Evolutionary conservation across 305 asterid species (phyloP).

Genomic region (Rubia occidens): DNA sequence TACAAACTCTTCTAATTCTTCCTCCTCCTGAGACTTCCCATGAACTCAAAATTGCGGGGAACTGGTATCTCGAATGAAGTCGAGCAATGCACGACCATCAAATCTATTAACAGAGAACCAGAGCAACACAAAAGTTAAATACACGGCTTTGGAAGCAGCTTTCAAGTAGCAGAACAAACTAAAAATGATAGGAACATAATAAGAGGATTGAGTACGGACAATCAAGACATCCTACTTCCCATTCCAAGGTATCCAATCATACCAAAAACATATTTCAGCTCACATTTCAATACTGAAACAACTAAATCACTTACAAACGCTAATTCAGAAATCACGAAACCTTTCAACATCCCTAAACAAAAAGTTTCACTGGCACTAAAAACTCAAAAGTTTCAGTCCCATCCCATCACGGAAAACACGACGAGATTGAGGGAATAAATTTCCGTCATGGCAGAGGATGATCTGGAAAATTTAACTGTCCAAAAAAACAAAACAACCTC

Average conservation of each 20-base stretch:
- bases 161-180: constrained; percentile 7
- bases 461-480: too few relatives aligned
- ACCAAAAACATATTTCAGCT: constrained; percentile 18
- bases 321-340: neutral
- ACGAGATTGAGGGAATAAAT: too few relatives aligned
- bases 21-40: constrained; percentile 87
- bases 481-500: too few relatives aligned
- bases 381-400: too few relatives aligned
- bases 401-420: too few relatives aligned
- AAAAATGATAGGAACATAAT: neutral
- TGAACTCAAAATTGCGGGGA: constrained; percentile 47
- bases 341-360: neutral
- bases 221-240: constrained; percentile 68
- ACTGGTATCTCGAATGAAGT: constrained; percentile 77
- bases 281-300: neutral
- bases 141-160: neutral
- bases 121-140: constrained; percentile 10
- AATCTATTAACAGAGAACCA: constrained; percentile 45
- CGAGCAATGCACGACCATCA: constrained; percentile 98
- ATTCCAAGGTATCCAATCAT: neutral
- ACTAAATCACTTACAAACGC: neutral
- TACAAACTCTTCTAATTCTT: constrained; percentile 98
- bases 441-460: too few relatives aligned
- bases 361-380: too few relatives aligned
- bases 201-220: constrained; percentile 42